Evolutionary conservation across 2,329 filamentous ascomycete genomes (phyloP), one percentile per base, ranked within the genome.

Genomic region (Chaetomium globosum): DNA sequence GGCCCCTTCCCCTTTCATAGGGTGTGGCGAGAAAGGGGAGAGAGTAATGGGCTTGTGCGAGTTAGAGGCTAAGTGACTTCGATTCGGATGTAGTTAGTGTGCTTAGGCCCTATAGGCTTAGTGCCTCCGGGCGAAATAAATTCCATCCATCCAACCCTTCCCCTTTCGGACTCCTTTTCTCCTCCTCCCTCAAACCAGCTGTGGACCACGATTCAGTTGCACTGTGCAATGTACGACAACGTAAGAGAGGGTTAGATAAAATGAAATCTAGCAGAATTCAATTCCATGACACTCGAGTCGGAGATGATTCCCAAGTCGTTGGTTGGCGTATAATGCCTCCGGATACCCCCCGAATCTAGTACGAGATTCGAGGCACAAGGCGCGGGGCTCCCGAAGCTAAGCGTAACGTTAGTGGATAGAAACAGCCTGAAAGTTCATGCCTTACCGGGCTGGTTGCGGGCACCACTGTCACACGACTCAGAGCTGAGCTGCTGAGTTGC

Each of bases 401-500:
- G 49, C 49, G 49, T 26, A 28, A 52, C 39, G 1, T 43, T 16
- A 43, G 39, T 43, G 16, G 30, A 36, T 54, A 43, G 49, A 53
- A 23, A 43, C 55, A 51, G 28, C 23, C n/a, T 51, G 49, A 43
- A 43, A 43, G 39, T 7, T 19, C 39, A 43, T 43, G 33, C 33
- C 33, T 36, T 36, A 36, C 33, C 39, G 43, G 36, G 56, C 39
- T 49, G 36, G 56, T 10, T 36, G 33, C 61, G 23, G 23, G 30
- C 19, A 36, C 26, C 21, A 51, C n/a, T 36, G 36, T 36, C 23
- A 46, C 49, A 4, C 36, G 6, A 36, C 33, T 36, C 33, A 43
- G 28, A 46, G 63, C 43, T 53, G 46, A 57, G 12, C 10, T 19
- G 60, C 52, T 53, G 46, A 57, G 12, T 10, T 19, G 60, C 52